Conservation (phyloP, 371 early-diverging fungal species). For the Batrachochytrium dendrobatidis region DNA sequence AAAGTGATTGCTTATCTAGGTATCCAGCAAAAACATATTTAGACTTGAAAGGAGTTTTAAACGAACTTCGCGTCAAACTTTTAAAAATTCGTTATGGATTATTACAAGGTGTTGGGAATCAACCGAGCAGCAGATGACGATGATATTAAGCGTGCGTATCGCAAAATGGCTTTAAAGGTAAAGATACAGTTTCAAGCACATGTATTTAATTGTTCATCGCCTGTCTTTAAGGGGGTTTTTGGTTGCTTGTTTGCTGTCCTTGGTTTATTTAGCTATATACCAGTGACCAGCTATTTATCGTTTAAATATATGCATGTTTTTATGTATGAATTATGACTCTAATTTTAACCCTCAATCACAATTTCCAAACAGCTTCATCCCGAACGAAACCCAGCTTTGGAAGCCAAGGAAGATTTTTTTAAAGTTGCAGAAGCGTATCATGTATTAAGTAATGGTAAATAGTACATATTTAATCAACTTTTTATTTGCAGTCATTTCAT, state of each 20-base stretch:
- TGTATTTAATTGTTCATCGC: conserved; percentile 2
- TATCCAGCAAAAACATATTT: too few relatives aligned
- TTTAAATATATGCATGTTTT: too few relatives aligned
- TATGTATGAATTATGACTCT: too few relatives aligned
- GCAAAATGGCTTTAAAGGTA: conserved; percentile 48
- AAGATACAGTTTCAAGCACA: background rate
- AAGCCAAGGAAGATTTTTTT: conserved; percentile 38
- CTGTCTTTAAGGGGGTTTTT: background rate
- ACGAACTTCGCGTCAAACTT: too few relatives aligned
- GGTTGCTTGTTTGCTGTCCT: background rate
- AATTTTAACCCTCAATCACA: too few relatives aligned
- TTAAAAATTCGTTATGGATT: too few relatives aligned
- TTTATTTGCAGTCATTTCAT: background rate
- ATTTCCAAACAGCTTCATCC: conserved; percentile 41
- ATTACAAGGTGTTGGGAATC: conserved; percentile 43
- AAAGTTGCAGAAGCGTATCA: conserved; percentile 50
- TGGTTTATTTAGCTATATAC: background rate
- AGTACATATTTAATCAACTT: background rate
- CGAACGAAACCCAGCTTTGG: conserved; percentile 31
- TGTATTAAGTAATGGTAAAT: conserved; percentile 43
- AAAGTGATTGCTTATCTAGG: too few relatives aligned
- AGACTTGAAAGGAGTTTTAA: too few relatives aligned
- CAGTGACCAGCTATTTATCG: conserved; percentile 1
- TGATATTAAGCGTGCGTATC: conserved; percentile 43
- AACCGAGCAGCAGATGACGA: conserved; percentile 32